Percentiles rank a stretch among this genome's conserved stretches.
These are phyloP conservation scores for Favolaschia claudopus DNA, from an alignment of 768 basidiomycete species.

Conservation along the genomic window DNA sequence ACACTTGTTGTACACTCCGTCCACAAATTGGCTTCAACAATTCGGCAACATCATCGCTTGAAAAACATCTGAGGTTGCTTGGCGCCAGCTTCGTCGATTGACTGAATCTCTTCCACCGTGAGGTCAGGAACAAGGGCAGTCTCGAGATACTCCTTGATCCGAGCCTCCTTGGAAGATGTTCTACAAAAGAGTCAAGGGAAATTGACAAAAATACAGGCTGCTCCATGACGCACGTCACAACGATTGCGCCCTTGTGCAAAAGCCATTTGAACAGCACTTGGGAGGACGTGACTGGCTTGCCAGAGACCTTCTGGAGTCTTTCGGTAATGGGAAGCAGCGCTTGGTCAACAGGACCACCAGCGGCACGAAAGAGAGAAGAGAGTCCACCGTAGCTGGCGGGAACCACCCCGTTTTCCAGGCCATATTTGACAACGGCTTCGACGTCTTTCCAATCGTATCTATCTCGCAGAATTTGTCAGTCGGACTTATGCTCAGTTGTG, in stretches of 20 bases:
- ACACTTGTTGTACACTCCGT: slow-evolving; percentile 29
- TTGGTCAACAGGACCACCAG: slow-evolving; percentile 66
- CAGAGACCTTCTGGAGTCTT: slow-evolving; percentile 52
- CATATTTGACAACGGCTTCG: slow-evolving; percentile 61
- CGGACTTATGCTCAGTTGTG: background rate
- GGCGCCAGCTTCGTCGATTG: slow-evolving; percentile 64
- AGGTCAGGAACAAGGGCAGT: slow-evolving; percentile 56
- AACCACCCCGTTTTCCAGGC: slow-evolving; percentile 61
- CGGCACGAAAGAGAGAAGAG: slow-evolving; percentile 46
- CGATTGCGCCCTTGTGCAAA: slow-evolving; percentile 64
- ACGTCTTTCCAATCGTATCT: slow-evolving; percentile 61
- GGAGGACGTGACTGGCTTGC: slow-evolving; percentile 54
- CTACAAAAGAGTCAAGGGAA: slow-evolving; percentile 33
- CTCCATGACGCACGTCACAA: slow-evolving; percentile 62
- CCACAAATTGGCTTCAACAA: slow-evolving; percentile 46
- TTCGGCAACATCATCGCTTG: too few relatives aligned
- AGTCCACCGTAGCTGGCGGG: slow-evolving; percentile 72
- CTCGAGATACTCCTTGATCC: slow-evolving; percentile 54
- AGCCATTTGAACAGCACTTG: slow-evolving; percentile 79
- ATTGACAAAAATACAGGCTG: slow-evolving; percentile 8
- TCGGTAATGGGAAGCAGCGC: slow-evolving; percentile 60
- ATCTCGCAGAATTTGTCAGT: background rate
- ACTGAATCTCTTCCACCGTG: slow-evolving; percentile 63
- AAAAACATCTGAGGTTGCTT: slow-evolving; percentile 53
- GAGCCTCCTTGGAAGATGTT: slow-evolving; percentile 55